Conservation (phyloP, 495 filamentous ascomycete genomes). For the Cudoniella acicularis region DNA sequence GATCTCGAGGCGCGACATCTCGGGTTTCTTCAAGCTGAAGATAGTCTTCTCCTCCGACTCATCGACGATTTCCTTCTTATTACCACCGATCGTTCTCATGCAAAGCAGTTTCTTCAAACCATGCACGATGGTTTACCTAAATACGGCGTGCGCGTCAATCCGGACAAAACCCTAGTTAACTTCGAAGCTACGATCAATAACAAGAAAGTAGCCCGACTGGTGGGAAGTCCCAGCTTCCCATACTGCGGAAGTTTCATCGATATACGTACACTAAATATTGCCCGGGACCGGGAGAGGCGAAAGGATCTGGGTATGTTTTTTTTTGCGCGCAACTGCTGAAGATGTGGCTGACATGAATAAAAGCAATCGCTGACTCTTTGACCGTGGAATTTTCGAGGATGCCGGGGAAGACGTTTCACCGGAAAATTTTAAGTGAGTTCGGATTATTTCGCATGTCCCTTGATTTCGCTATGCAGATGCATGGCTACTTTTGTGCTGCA, state of each 20-base stretch:
- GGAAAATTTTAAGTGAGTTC: constrained; percentile 66
- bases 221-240: constrained; percentile 58
- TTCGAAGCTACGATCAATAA: constrained; percentile 65
- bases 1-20: constrained; percentile 71
- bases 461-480: background rate
- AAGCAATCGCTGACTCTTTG: constrained; percentile 49
- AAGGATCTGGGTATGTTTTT: constrained; percentile 18
- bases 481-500: background rate
- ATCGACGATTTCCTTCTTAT: constrained; percentile 93
- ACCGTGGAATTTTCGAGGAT: constrained; percentile 68
- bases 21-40: constrained; percentile 53
- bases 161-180: constrained; percentile 78
- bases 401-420: constrained; percentile 71
- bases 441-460: background rate
- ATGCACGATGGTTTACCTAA: constrained; percentile 76
- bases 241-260: constrained; percentile 85
- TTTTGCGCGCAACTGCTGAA: background rate
- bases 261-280: constrained; percentile 68
- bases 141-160: constrained; percentile 77
- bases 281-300: constrained; percentile 17
- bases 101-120: constrained; percentile 63
- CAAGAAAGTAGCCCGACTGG: constrained; percentile 46
- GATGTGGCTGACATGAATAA: background rate
- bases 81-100: constrained; percentile 62
- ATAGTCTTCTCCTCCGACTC: constrained; percentile 71